Base-by-base conservation (phyloP, 768 basidiomycete species). In the Hysterangium stoloniferum region DNA sequence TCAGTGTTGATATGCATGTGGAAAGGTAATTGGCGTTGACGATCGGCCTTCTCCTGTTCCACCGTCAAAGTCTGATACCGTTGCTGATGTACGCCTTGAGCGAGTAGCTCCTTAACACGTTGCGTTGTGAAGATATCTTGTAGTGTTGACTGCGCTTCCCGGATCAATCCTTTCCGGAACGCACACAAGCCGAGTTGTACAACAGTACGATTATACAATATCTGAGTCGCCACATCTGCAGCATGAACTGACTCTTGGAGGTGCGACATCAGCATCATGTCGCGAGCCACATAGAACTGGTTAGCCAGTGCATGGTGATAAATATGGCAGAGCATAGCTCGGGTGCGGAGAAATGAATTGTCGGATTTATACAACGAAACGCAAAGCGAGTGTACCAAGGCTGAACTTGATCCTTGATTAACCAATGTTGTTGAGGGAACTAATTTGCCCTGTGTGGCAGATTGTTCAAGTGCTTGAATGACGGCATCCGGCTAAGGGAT, bases 1-100 rank as follows among this genome's bases (percentile, higher is more conserved):
- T 98, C 96, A 12, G 96, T 91, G 71, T 98, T 99, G 69, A 98
- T 93, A 68, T 99, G 96, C 86, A 98, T 88, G 67, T 99, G 96
- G 84, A 98, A 99, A 25, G 96, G 96, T 20, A 99, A 76, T 59
- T 97, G 91, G 29, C 96, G 80, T 57, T 92, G 85, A 57, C 93
- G 89, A 66, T 99, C 96, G 2, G 93, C 83, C 62, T 93, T 88
- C 66, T 99, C 96, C 68, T 99, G 96, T 66, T 99, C 96, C 1
- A 91, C 91, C 11, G 86, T 80, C 52, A 94, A 71, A 38, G 66
- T 65, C 58, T 89, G 86, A 74, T 83, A 95, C 29, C 93, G 80
- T 59, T 91, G 88, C 61, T 89, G 86, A 64, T 97, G 95, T 3
- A 95, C 86, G 27, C 94, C 93, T 64, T 99, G 96, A 1, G 95